A percentile compares a stretch with the other conserved stretches of the same genome.
phyloP scores from a whole-genome alignment of 139 green algal genomes.

The Asterochloris sp. region DNA sequence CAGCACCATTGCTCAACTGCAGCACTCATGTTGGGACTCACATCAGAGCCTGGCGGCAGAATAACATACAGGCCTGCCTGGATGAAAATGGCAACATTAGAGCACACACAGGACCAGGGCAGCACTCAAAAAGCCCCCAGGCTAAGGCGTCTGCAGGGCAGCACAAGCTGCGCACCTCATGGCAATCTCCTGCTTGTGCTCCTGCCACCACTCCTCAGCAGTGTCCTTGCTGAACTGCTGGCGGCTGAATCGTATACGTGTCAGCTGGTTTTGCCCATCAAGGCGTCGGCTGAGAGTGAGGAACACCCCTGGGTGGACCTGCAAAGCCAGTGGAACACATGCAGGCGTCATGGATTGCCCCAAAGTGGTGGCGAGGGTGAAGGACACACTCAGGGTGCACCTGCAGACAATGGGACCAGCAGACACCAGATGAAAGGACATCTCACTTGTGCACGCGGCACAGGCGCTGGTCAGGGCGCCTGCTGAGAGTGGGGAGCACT shows the following conservation, averaged over 20 bases:
- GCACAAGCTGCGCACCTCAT: background rate
- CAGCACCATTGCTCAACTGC: no score
- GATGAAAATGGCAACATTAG: no score
- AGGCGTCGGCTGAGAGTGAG: constrained; percentile 24
- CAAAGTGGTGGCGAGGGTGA: background rate
- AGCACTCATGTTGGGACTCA: no score
- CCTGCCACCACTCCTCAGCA: constrained; percentile 24
- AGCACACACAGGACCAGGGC: no score
- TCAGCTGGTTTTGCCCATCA: constrained; percentile 19
- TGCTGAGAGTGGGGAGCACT: no score
- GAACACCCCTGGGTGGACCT: constrained; percentile 29
- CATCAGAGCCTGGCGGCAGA: no score
- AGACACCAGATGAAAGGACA: background rate
- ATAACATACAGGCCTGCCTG: no score
- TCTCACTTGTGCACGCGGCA: background rate
- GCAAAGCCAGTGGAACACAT: background rate
- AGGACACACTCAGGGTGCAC: background rate
- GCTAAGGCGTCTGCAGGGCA: no score
- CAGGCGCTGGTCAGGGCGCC: no score
- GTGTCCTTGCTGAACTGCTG: constrained; percentile 25
- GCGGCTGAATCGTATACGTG: constrained; percentile 43
- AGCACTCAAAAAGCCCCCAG: no score
- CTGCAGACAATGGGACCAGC: background rate
- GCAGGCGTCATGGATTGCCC: background rate
- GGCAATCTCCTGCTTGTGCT: constrained; percentile 15